Evolutionary conservation across 257 asterid species (phyloP).

Genomic region (Verbena officinalis): DNA sequence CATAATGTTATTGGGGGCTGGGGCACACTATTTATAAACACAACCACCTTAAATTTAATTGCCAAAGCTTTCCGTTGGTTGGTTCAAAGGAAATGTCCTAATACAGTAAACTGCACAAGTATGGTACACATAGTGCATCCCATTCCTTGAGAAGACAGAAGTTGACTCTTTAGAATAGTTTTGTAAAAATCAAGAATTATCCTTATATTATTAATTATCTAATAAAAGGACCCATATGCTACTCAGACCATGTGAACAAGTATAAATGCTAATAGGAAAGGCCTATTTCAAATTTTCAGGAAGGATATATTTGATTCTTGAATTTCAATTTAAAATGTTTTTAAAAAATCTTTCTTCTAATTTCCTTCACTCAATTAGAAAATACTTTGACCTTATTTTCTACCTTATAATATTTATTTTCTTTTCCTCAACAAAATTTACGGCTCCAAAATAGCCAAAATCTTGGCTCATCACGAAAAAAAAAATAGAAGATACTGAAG

Average conservation of each 20-base stretch:
- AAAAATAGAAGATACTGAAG: background rate
- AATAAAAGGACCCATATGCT: constrained; percentile 20
- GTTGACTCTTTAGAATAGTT: background rate
- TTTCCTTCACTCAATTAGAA: no score
- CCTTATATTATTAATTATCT: background rate
- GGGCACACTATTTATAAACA: background rate
- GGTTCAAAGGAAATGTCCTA: background rate
- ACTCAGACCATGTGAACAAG: constrained; percentile 35
- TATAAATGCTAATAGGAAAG: constrained; percentile 25
- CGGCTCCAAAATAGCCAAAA: background rate
- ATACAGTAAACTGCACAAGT: background rate
- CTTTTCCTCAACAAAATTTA: no score
- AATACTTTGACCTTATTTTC: no score
- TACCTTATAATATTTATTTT: no score
- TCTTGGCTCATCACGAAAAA: background rate
- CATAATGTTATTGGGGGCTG: background rate
- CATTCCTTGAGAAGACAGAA: constrained; percentile 9
- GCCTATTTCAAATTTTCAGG: constrained; percentile 16
- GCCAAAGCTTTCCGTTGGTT: background rate
- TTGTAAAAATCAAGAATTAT: background rate
- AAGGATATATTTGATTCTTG: background rate
- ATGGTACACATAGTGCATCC: constrained; percentile 4
- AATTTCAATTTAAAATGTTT: no score
- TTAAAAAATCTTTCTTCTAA: no score
- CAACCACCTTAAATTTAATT: background rate